A percentile compares a stretch with the other conserved stretches of the same genome.
Conservation (phyloP, 108 stramenopile genomes). For the Cyclotella distinguenda region DNA sequence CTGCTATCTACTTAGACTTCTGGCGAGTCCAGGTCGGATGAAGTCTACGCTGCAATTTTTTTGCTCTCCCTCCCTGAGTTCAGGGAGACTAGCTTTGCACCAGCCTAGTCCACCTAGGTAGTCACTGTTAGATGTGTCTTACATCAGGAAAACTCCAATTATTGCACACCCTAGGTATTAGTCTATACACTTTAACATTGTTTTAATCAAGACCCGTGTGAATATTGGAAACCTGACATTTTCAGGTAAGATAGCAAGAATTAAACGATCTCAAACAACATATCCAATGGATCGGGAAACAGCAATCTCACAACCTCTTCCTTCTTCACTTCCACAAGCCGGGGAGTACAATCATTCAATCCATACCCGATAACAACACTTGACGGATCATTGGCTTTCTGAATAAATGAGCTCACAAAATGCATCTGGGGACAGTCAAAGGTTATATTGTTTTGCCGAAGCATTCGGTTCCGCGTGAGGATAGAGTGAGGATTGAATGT, state of each 20-base stretch:
- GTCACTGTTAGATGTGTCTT: too few relatives aligned
- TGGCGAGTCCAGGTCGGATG: conserved; percentile 72
- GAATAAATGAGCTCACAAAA: conserved; percentile 49
- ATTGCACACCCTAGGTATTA: too few relatives aligned
- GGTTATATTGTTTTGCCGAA: conserved; percentile 29
- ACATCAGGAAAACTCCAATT: too few relatives aligned
- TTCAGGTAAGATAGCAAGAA: too few relatives aligned
- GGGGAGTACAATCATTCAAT: conserved; percentile 57
- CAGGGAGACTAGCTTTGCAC: too few relatives aligned
- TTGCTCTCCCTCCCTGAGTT: too few relatives aligned
- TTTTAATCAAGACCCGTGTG: too few relatives aligned
- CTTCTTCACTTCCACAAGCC: conserved; percentile 49
- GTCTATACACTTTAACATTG: too few relatives aligned
- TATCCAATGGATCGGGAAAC: conserved; percentile 37
- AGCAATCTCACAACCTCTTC: conserved; percentile 42
- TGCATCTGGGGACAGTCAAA: conserved; percentile 55
- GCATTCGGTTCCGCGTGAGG: conserved; percentile 25
- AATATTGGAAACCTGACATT: too few relatives aligned
- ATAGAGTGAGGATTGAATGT: conserved; percentile 30
- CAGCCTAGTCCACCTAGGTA: too few relatives aligned
- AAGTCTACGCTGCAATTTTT: too few relatives aligned
- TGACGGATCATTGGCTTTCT: conserved; percentile 37
- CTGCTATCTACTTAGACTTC: conserved; percentile 45
- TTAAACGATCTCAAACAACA: conserved; percentile 42
- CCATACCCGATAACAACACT: conserved; percentile 56